Conservation (phyloP, 2,329 filamentous ascomycete genomes). For the Cadophora luteo-olivacea region DNA sequence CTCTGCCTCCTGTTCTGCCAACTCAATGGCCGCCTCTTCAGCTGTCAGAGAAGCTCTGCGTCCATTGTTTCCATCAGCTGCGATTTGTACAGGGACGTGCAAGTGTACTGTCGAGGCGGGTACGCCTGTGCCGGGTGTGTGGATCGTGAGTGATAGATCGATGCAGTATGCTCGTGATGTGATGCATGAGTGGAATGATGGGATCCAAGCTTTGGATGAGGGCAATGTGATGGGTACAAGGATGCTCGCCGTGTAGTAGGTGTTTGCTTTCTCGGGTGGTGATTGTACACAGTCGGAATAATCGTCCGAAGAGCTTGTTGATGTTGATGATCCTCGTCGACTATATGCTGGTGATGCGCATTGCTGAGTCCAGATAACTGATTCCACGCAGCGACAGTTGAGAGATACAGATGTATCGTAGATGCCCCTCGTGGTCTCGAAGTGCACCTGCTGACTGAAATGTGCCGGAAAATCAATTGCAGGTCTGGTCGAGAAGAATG, state of each 20-base stretch:
- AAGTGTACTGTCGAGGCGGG: conserved; percentile 45
- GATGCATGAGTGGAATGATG: conserved; percentile 74
- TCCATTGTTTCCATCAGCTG: conserved; percentile 36
- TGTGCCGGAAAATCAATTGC: conserved; percentile 33
- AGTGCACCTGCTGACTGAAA: conserved; percentile 28
- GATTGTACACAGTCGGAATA: conserved; percentile 33
- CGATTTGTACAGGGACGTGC: conserved; percentile 43
- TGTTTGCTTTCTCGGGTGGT: conserved; percentile 17
- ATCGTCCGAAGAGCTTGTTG: conserved; percentile 32
- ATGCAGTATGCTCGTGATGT: conserved; percentile 68
- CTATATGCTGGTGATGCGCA: conserved; percentile 31
- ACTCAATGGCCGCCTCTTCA: conserved; percentile 35
- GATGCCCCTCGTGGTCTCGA: conserved; percentile 37
- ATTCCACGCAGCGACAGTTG: conserved; percentile 42
- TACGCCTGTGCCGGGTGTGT: conserved; percentile 52
- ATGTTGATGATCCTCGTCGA: conserved; percentile 41
- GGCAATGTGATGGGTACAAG: conserved; percentile 69
- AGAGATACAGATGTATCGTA: conserved; percentile 40
- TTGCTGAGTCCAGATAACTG: conserved; percentile 43
- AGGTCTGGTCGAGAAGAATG: conserved; percentile 39
- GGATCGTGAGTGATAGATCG: conserved; percentile 62
- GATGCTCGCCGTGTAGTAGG: conserved; percentile 64
- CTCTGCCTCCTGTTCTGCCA: conserved; percentile 36
- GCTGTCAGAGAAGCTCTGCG: conserved; percentile 31
- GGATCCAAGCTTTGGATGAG: conserved; percentile 64